phyloP scores from a whole-genome alignment of 345 rosid genomes.

The Erodium maritimum region DNA sequence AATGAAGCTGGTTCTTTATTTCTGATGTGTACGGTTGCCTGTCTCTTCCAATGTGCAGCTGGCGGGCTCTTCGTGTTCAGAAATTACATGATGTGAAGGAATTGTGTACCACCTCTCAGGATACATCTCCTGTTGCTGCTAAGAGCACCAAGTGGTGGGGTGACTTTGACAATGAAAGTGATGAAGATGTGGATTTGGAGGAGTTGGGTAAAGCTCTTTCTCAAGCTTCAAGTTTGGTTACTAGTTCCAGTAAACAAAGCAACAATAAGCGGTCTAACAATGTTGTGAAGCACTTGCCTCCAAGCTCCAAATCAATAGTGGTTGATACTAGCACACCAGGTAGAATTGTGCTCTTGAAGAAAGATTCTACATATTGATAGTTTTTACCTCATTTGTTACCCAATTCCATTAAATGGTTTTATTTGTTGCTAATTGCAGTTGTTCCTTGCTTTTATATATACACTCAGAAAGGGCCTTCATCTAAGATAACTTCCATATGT shows the following conservation, averaged over 20 bases:
- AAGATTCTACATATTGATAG: background rate
- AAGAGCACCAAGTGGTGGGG: slow-evolving; percentile 45
- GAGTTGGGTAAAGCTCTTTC: slow-evolving; percentile 52
- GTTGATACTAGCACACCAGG: slow-evolving; percentile 29
- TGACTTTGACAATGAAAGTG: slow-evolving; percentile 29
- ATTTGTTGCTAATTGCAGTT: slow-evolving; percentile 28
- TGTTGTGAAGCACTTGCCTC: slow-evolving; percentile 20
- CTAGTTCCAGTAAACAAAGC: slow-evolving; percentile 29
- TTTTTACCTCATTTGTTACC: background rate
- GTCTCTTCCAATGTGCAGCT: slow-evolving; percentile 26
- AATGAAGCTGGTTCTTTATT: background rate
- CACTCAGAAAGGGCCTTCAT: slow-evolving; percentile 31
- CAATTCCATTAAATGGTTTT: background rate
- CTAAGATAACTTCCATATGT: slow-evolving; percentile 26
- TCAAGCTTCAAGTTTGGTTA: slow-evolving; percentile 41
- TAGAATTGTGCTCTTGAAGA: slow-evolving; percentile 7
- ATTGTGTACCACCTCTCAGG: slow-evolving; percentile 3
- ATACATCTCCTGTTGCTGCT: slow-evolving; percentile 21
- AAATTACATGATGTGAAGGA: slow-evolving; percentile 24
- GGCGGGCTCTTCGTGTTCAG: slow-evolving; percentile 79
- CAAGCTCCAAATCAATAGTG: slow-evolving; percentile 10
- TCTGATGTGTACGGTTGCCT: background rate
- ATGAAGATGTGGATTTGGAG: slow-evolving; percentile 54
- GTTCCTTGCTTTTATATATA: slow-evolving; percentile 85
- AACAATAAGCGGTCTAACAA: slow-evolving; percentile 15